Evolutionary conservation across 768 basidiomycete species (phyloP).

Genomic region (Mycena pura): DNA sequence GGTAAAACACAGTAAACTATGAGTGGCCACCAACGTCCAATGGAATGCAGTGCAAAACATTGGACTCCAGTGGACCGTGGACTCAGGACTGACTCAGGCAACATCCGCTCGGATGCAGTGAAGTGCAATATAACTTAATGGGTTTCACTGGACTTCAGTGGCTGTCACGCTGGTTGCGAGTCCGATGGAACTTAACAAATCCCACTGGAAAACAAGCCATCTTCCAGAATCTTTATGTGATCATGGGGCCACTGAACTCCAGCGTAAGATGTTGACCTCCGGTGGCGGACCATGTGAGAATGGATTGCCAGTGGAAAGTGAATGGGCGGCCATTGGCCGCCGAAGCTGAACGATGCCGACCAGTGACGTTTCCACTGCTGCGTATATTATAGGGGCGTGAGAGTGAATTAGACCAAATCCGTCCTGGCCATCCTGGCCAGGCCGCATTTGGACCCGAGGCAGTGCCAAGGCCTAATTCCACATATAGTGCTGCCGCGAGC

Average conservation of each 20-base stretch:
- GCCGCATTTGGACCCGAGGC: no score
- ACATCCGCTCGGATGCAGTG: not conserved
- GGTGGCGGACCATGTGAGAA: not conserved
- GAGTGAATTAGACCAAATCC: no score
- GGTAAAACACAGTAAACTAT: not conserved
- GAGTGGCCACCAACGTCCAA: not conserved
- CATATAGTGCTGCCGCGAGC: no score
- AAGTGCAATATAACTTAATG: not conserved
- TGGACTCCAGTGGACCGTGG: not conserved
- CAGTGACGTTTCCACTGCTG: not conserved
- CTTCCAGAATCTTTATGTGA: not conserved
- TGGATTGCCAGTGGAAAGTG: not conserved
- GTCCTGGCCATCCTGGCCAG: no score
- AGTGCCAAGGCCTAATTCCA: no score
- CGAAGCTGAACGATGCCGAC: not conserved
- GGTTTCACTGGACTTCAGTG: not conserved
- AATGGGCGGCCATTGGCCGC: not conserved
- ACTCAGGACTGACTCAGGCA: not conserved
- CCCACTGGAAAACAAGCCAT: not conserved
- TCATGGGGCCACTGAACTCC: not conserved
- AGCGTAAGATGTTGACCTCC: not conserved
- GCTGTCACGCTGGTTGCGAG: not conserved
- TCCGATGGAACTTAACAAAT: not conserved
- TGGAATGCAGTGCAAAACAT: not conserved
- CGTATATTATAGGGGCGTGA: slow-evolving; percentile 5